Evolutionary conservation across 352 stramenopile genomes (phyloP).

Genomic region (Phytophthora aleatoria): DNA sequence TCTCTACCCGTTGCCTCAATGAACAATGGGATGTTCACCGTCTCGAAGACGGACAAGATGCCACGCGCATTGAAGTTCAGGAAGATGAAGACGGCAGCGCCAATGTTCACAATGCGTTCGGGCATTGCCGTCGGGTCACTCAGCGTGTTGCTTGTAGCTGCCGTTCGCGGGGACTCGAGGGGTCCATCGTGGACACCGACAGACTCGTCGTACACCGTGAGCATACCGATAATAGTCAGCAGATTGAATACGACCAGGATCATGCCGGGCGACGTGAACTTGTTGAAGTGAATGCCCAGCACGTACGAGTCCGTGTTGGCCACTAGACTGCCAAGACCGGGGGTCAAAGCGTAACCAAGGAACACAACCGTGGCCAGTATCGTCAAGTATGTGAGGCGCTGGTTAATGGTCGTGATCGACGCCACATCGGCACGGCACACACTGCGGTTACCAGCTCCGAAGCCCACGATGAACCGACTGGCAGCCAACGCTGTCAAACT

Average conservation of each 20-base stretch:
- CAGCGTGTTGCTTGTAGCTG: constrained; percentile 42
- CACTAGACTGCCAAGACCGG: constrained; percentile 64
- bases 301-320: constrained; percentile 54
- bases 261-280: constrained; percentile 65
- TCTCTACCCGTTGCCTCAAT: constrained; percentile 63
- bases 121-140: constrained; percentile 55
- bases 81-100: constrained; percentile 69
- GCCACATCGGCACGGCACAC: constrained; percentile 76
- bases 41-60: constrained; percentile 80
- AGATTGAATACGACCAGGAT: constrained; percentile 62
- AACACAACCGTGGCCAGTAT: constrained; percentile 74
- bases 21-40: constrained; percentile 80
- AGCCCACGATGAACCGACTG: constrained; percentile 75
- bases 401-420: constrained; percentile 67
- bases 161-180: constrained; percentile 40
- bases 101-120: constrained; percentile 64
- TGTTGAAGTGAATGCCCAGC: constrained; percentile 70
- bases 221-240: constrained; percentile 65
- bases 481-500: constrained; percentile 52
- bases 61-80: constrained; percentile 76
- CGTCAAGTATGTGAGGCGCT: constrained; percentile 71
- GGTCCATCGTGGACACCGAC: constrained; percentile 61
- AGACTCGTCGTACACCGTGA: constrained; percentile 60
- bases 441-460: constrained; percentile 74
- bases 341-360: constrained; percentile 69